Conservation (phyloP, 768 basidiomycete species). For the Sporobolomyces pararoseus region DNA sequence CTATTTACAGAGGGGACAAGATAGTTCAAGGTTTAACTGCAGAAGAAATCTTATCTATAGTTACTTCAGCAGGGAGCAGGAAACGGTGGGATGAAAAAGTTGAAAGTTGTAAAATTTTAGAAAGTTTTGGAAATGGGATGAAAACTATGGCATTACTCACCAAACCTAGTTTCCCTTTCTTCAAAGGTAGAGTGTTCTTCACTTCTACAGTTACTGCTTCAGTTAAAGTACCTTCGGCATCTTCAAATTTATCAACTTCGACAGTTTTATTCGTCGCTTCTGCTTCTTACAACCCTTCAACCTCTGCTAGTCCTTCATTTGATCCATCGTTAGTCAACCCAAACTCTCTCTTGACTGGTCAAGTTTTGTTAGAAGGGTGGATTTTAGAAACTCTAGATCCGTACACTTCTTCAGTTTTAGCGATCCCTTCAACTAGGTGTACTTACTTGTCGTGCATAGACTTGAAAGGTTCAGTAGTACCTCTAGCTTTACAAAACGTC, state of each 20-base stretch:
- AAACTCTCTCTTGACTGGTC: neutral
- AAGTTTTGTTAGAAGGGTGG: constrained; percentile 88
- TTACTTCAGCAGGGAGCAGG: constrained; percentile 66
- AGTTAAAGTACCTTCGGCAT: constrained; percentile 48
- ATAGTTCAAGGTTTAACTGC: constrained; percentile 91
- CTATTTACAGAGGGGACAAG: constrained; percentile 80
- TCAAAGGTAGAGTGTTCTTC: constrained; percentile 82
- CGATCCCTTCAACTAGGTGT: constrained; percentile 87
- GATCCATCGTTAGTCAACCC: neutral
- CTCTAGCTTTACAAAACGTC: constrained; percentile 73
- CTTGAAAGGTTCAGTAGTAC: constrained; percentile 77
- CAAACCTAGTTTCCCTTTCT: constrained; percentile 75
- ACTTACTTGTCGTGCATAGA: constrained; percentile 80
- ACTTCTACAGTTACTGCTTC: constrained; percentile 67
- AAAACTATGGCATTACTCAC: constrained; percentile 61
- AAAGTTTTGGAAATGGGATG: constrained; percentile 71
- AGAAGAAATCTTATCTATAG: constrained; percentile 75
- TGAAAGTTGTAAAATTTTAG: constrained; percentile 64
- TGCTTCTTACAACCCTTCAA: constrained; percentile 38
- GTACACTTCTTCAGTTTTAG: constrained; percentile 86
- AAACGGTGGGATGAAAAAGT: constrained; percentile 84
- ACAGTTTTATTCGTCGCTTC: neutral
- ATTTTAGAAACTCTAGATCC: constrained; percentile 93
- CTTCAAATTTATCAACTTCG: constrained; percentile 45
- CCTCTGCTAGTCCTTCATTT: neutral